Conservation (phyloP, 208 protist genomes). For the Herpetomonas muscarum region DNA sequence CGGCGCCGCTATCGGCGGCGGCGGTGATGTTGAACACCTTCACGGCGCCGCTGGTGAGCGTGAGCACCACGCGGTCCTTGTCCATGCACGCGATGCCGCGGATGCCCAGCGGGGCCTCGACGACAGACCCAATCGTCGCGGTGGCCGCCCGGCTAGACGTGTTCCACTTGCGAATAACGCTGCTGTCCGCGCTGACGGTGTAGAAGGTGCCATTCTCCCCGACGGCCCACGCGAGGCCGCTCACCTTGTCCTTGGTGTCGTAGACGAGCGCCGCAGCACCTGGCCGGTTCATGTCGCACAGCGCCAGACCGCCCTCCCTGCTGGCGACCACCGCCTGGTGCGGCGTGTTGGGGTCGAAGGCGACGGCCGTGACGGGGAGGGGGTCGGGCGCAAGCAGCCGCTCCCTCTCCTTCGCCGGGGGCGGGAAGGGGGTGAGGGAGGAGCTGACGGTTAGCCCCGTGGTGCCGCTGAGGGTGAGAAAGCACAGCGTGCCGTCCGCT, state of each 20-base stretch:
- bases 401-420: conserved; percentile 27
- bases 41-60: conserved; percentile 64
- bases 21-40: conserved; percentile 67
- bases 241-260: conserved; percentile 36
- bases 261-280: conserved; percentile 51
- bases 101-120: conserved; percentile 22
- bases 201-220: conserved; percentile 63
- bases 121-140: conserved; percentile 29
- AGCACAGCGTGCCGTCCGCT: conserved; percentile 52
- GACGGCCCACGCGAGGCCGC: conserved; percentile 62
- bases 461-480: conserved; percentile 62
- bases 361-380: conserved; percentile 48
- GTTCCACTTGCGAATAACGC: conserved; percentile 63
- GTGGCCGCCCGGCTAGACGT: conserved; percentile 49
- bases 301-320: conserved; percentile 56
- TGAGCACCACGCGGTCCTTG: conserved; percentile 47
- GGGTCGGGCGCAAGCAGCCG: conserved; percentile 17
- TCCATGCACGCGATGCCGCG: conserved; percentile 38
- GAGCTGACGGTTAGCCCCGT: conserved; percentile 51
- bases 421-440: conserved; percentile 55
- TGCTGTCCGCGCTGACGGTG: conserved; percentile 54
- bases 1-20: conserved; percentile 18
- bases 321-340: conserved; percentile 72
- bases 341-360: conserved; percentile 66
- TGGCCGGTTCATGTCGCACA: conserved; percentile 43